Base-by-base conservation (phyloP, 192 early-diverging fungal genomes). In the Coemansia sp. region DNA sequence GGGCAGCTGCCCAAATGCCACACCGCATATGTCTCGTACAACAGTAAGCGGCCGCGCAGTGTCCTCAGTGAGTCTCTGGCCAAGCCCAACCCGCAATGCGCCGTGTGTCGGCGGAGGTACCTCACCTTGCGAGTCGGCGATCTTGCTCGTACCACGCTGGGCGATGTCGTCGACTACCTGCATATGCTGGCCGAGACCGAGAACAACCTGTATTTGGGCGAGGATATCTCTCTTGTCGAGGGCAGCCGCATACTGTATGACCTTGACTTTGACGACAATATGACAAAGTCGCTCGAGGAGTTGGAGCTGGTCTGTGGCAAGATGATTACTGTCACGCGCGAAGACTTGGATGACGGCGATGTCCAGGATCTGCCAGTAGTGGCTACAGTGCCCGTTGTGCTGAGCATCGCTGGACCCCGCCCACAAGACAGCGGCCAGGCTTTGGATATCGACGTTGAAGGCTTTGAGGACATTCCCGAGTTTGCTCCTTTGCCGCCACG, bases 191-290 rank as follows among this genome's bases (percentile, higher is more conserved):
- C 57, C 12, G 83, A 85, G 15, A 71, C 83, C 0, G 74, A 32
- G 15, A 36, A 25, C 12, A 87, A 85, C 6, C 67, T 93, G 45
- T 76, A 66, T 19, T 71, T 96, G 35, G 72, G 84, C 14, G 94
- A 94, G 1, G 91, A 96, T 17, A 65, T 95, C 2, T 74, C 88
- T 14, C 76, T 94, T 15, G 83, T 87, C 51, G 88, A 93, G 61
- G 87, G 89, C 49, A 83, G 86, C 62, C 89, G 89, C 80, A 82
- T 96, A 19, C 67, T 98, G 47, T 95, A 95, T 64, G 95, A 99
- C 71, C 78, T 88, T 10, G 97, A 99, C 31, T 94, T 91, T 64
- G 92, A 95, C 29, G 95, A 97, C 54, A 94, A 94, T 63, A 62
- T 85, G 11, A 73, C 68, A 5, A 73, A 70, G 45, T 68, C 88